Evolutionary conservation across 345 rosid species (phyloP).

Genomic region (Populus davidiana): DNA sequence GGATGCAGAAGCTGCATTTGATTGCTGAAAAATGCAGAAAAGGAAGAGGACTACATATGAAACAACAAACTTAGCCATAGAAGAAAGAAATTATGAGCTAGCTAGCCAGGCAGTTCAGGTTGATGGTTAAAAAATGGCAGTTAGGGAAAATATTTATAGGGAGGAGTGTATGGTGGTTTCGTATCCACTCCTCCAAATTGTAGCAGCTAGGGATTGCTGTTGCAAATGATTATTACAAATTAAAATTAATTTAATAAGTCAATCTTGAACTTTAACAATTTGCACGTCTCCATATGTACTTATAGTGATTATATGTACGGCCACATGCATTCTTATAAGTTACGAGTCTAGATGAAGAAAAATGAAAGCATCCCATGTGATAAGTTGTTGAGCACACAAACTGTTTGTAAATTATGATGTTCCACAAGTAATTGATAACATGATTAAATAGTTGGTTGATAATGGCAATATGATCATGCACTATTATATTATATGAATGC

Average conservation of each 20-base stretch:
- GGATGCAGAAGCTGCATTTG: slow-evolving; percentile 18
- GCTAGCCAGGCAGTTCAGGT: background rate
- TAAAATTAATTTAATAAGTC: background rate
- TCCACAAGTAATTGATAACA: background rate
- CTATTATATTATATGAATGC: background rate
- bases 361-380: background rate
- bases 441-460: too few relatives aligned
- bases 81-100: background rate
- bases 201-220: background rate
- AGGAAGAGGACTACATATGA: background rate
- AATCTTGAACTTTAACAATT: background rate
- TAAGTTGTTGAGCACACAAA: background rate
- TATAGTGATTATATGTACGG: background rate
- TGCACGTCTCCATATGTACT: background rate
- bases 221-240: background rate
- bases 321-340: background rate
- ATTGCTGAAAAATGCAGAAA: background rate
- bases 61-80: background rate
- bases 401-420: background rate
- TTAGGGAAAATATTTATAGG: background rate
- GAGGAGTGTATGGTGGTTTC: background rate
- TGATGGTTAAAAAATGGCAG: background rate
- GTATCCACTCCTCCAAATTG: background rate
- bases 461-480: too few relatives aligned
- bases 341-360: background rate